A percentile compares a stretch with the other conserved stretches of the same genome.
phyloP scores from a whole-genome alignment of 805 yeast species.

The Yarrowia porcina region DNA sequence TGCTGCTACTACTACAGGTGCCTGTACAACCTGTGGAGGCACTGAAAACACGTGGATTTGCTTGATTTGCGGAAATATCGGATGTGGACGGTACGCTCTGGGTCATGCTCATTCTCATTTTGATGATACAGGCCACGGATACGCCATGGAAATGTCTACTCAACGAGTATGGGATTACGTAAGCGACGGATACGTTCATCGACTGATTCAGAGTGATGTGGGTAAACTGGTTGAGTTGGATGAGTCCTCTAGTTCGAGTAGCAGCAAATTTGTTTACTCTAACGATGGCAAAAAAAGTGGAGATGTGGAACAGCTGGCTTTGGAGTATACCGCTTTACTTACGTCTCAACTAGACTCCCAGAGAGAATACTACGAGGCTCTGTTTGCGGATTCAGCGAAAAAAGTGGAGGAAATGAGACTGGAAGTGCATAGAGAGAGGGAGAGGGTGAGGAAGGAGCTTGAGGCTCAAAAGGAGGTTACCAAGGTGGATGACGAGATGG shows the following conservation, averaged over 20 bases:
- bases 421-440: constrained; percentile 25
- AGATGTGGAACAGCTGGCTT: constrained; percentile 52
- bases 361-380: constrained; percentile 71
- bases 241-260: constrained; percentile 30
- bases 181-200: constrained; percentile 84
- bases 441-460: constrained; percentile 17
- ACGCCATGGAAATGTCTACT: constrained; percentile 80
- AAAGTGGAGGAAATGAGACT: constrained; percentile 26
- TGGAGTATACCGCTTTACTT: constrained; percentile 76
- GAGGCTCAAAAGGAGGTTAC: background rate
- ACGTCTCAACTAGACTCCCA: constrained; percentile 83
- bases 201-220: constrained; percentile 76
- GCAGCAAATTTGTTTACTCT: constrained; percentile 22
- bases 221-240: constrained; percentile 85
- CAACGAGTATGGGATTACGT: constrained; percentile 95
- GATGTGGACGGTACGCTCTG: constrained; percentile 82
- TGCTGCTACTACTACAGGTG: background rate
- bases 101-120: constrained; percentile 86
- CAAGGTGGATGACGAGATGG: background rate
- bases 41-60: constrained; percentile 79
- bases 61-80: constrained; percentile 84
- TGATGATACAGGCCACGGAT: constrained; percentile 74
- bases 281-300: constrained; percentile 26
- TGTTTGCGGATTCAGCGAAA: constrained; percentile 37
- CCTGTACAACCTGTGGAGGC: constrained; percentile 57